Evolutionary conservation across 2,329 filamentous ascomycete species (phyloP).

Genomic region (Penicillium sp.): DNA sequence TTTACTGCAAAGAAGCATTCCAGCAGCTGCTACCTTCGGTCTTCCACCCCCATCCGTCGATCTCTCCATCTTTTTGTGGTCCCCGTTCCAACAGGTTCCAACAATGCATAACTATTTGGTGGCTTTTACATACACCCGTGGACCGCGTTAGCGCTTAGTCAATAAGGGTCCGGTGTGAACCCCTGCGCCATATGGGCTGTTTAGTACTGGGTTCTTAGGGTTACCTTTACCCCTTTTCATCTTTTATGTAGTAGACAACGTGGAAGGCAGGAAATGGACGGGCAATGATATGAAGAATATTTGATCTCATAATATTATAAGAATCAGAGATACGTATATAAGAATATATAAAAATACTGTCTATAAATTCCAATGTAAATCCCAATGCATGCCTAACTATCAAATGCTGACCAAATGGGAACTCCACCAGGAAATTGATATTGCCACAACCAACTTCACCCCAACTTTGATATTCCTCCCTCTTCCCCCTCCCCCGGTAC

Average conservation of each 20-base stretch:
- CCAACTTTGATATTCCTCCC: conserved; percentile 8
- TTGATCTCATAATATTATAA: background rate
- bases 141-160: background rate
- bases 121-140: background rate
- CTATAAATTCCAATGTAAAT: background rate
- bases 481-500: conserved; percentile 12
- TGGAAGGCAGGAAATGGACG: background rate
- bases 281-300: background rate
- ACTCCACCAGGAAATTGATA: conserved; percentile 9
- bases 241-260: background rate
- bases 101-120: background rate
- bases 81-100: background rate
- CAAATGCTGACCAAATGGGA: conserved; percentile 8
- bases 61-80: conserved; percentile 7
- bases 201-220: background rate
- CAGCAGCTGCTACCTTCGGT: background rate
- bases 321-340: background rate
- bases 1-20: background rate
- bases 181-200: background rate
- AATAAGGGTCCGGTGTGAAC: background rate
- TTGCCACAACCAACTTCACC: conserved; percentile 14
- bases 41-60: conserved; percentile 6
- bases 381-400: background rate
- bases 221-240: background rate
- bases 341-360: background rate